These are phyloP conservation scores for Gelatoporia subvermispora DNA, from an alignment of 768 basidiomycete genomes.

Conservation along the genomic window DNA sequence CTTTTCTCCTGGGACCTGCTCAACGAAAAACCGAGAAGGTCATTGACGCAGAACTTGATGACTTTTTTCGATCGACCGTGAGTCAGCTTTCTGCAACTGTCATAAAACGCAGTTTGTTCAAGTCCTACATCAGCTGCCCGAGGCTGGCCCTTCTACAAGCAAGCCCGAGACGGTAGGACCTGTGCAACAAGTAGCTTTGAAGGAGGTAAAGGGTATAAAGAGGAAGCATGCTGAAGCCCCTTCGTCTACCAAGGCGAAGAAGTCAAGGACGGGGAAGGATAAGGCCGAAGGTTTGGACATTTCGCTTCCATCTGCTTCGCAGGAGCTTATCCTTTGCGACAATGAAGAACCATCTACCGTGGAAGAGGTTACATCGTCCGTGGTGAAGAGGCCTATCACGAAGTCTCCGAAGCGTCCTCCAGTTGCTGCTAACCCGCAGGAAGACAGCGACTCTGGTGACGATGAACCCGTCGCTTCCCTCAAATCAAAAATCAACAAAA, in stretches of 20 bases:
- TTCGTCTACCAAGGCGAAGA: slow-evolving; percentile 5
- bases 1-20: slow-evolving; percentile 38
- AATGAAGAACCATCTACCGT: no score
- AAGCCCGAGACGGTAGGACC: background rate
- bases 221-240: slow-evolving; percentile 9
- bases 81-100: background rate
- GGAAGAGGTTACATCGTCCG: no score
- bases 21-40: slow-evolving; percentile 28
- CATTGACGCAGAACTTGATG: slow-evolving; percentile 44
- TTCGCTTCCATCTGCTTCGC: background rate
- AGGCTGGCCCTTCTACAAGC: slow-evolving; percentile 5
- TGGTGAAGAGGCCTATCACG: background rate
- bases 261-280: slow-evolving; percentile 8
- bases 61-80: slow-evolving; percentile 35
- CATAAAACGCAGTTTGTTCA: slow-evolving; percentile 1
- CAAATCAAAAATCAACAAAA: background rate
- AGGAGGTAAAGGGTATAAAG: slow-evolving; percentile 8
- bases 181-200: background rate
- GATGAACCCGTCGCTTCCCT: slow-evolving; percentile 1
- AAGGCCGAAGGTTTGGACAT: slow-evolving; percentile 1
- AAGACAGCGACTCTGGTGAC: slow-evolving; percentile 4
- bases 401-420: background rate
- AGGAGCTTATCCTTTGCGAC: no score
- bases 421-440: background rate
- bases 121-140: background rate